These are phyloP conservation scores for Lipomyces yamanashiensis DNA, from an alignment of 805 yeast genomes.

Conservation along the genomic window DNA sequence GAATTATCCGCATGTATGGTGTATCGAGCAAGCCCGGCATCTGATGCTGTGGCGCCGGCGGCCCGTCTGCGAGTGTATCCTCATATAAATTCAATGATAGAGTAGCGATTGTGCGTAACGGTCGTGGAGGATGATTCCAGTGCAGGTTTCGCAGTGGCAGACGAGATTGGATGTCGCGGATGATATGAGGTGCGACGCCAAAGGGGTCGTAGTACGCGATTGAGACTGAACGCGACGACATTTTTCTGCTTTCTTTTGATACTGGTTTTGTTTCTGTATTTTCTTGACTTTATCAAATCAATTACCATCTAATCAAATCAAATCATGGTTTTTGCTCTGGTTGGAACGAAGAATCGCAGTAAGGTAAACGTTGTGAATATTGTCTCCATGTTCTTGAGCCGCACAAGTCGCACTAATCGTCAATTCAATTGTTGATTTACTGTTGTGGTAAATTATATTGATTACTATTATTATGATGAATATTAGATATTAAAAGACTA, in stretches of 20 bases:
- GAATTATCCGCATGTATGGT: conserved; percentile 68
- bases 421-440: no score
- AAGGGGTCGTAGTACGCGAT: conserved; percentile 80
- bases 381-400: background rate
- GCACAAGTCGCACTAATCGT: background rate
- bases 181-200: conserved; percentile 55
- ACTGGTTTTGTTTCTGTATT: background rate
- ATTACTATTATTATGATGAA: no score
- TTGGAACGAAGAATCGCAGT: no score
- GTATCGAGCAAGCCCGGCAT: conserved; percentile 49
- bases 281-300: no score
- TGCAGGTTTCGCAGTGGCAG: conserved; percentile 68
- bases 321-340: no score
- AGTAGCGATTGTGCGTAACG: conserved; percentile 65
- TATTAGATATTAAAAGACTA: no score
- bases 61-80: conserved; percentile 54
- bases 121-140: conserved; percentile 63
- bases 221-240: conserved; percentile 33
- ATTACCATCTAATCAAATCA: no score
- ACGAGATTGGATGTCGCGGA: conserved; percentile 31
- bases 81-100: conserved; percentile 60
- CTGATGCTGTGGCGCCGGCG: conserved; percentile 45
- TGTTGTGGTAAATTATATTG: no score
- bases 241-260: background rate
- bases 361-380: no score